A percentile compares a stretch with the other conserved stretches of the same genome.
Evolutionary conservation across 2,329 filamentous ascomycete genomes (phyloP).

Genomic region (Sporothrix pseudoabietina): DNA sequence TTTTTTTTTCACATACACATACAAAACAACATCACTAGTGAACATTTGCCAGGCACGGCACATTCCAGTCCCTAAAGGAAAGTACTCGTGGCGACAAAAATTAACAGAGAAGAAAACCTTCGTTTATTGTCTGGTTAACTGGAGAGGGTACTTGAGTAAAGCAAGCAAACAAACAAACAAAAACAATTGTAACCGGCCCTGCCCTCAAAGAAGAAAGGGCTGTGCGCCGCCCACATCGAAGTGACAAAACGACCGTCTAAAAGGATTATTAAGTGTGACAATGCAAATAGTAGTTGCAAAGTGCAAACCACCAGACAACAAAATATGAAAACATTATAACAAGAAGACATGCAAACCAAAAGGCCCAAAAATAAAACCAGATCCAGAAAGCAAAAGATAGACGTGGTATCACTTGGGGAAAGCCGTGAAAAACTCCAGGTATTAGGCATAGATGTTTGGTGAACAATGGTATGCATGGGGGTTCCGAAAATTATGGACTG

Average conservation of each 20-base stretch:
- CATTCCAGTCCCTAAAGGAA: neutral
- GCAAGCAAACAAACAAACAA: neutral
- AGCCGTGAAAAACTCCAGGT: conserved; percentile 15
- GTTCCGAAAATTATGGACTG: neutral
- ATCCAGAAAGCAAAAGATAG: neutral
- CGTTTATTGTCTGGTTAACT: neutral
- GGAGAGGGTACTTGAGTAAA: neutral
- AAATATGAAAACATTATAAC: neutral
- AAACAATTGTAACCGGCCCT: neutral
- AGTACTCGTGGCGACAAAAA: neutral
- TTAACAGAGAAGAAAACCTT: neutral
- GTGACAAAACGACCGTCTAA: neutral
- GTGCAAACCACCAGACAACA: neutral
- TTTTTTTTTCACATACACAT: neutral
- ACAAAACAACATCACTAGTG: neutral
- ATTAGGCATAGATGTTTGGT: neutral
- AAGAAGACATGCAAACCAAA: neutral
- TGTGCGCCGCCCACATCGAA: neutral
- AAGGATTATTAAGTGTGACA: neutral
- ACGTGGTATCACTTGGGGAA: conserved; percentile 22
- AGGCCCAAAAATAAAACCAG: neutral
- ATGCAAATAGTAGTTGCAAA: neutral
- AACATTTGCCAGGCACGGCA: neutral
- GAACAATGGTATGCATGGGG: neutral
- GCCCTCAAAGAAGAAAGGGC: neutral